These are phyloP conservation scores for Apostasia shenzhenica DNA, from an alignment of 106 monocot genomes.

Conservation along the genomic window DNA sequence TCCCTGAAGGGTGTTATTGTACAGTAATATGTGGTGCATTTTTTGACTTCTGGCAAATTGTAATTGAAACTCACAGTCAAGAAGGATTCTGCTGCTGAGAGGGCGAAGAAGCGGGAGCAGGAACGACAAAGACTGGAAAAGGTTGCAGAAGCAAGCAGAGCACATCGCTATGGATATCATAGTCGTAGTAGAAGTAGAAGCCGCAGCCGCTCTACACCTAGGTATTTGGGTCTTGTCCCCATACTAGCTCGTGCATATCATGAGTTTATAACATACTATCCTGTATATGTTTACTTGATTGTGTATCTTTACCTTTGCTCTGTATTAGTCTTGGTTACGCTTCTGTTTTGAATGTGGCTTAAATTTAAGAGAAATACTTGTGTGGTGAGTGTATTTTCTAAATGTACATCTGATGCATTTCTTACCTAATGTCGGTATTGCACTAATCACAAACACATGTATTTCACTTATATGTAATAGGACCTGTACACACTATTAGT, in stretches of 20 bases:
- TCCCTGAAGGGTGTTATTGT: not conserved
- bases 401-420: not conserved
- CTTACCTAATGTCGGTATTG: no score
- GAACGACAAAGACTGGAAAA: slow-evolving; percentile 76
- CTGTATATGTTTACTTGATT: not conserved
- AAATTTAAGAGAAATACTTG: no score
- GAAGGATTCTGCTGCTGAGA: slow-evolving; percentile 90
- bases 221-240: slow-evolving; percentile 20
- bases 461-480: no score
- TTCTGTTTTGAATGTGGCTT: not conserved
- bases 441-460: no score
- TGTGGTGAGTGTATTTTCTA: not conserved
- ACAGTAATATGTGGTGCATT: not conserved
- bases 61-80: slow-evolving; percentile 34
- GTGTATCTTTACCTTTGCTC: no score
- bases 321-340: not conserved
- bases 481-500: no score
- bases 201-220: slow-evolving; percentile 66
- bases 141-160: slow-evolving; percentile 68
- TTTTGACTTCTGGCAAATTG: not conserved
- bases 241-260: not conserved
- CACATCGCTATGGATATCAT: slow-evolving; percentile 38
- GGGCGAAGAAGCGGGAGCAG: slow-evolving; percentile 92
- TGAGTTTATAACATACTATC: not conserved
- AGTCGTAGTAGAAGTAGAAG: slow-evolving; percentile 73